Evolutionary conservation across 805 yeast species (phyloP), one percentile per base, ranked within the genome.

Genomic region (Naumovozyma dairenensis): DNA sequence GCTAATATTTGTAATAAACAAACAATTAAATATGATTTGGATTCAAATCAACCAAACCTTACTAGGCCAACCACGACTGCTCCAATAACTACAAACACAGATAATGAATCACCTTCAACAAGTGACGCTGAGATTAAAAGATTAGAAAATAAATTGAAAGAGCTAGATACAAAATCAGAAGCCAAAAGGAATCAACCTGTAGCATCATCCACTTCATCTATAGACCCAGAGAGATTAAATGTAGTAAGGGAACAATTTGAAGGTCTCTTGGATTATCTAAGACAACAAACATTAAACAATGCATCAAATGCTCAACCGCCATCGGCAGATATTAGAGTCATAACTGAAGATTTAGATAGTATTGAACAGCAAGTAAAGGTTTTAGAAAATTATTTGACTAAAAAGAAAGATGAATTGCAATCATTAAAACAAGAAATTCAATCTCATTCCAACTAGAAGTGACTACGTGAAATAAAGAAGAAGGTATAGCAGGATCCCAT

Each of bases 1-100:
- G 70, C 94, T 28, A 96, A 96, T 12, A 83, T 96, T 0, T 89
- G 87, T 57, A 81, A 83, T 26, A 85, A 85, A 61, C 87, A 82
- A 45, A 70, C 70, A 21, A 92, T 94, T 12, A 77, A 75, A 38
- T 85, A 80, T 52, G 77, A 78, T 46, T 43, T 79, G 21, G 66
- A 66, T 19, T 71, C 82, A 4, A 62, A 62, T 30, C 80, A 75
- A 47, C 71, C 72, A 2, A 60, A 68, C 33, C 53, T 66, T 17
- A 55, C 41, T 30, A 47, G 46, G 41, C 35, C 35, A 51, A 62
- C 44, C 53, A 61, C 42, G 36, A 64, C 6, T 51, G 59, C n/a
- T 10, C 22, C 22, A 20, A 12, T 12, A 24, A 14, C 8, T 10
- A 20, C 37, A 28, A n/a, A 13, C 4, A 15, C 14, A 10, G 9